phyloP scores from a whole-genome alignment of 192 early-diverging fungal genomes.

The Backusella australiensis region DNA sequence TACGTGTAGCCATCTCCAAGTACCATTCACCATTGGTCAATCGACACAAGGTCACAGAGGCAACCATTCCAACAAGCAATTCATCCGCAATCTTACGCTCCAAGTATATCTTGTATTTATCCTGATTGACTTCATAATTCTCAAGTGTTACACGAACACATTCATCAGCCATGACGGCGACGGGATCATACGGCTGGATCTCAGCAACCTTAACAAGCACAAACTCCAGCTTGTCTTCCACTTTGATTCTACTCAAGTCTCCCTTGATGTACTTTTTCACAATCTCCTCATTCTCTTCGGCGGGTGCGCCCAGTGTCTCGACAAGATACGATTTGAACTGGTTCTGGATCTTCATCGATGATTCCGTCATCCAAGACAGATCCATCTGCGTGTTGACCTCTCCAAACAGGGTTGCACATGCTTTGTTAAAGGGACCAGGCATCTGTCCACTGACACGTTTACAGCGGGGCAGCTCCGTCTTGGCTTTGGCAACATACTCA shows the following conservation, averaged over 20 bases:
- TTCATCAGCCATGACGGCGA: neutral
- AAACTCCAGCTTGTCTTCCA: neutral
- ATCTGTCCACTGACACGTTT: slow-evolving; percentile 37
- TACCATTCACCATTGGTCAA: slow-evolving; percentile 29
- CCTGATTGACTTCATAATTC: neutral
- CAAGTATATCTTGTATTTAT: slow-evolving; percentile 14
- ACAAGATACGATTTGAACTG: slow-evolving; percentile 9
- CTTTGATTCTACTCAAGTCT: neutral
- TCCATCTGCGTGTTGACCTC: slow-evolving; percentile 30
- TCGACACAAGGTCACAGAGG: slow-evolving; percentile 17
- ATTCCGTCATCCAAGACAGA: neutral
- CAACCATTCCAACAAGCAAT: slow-evolving; percentile 23
- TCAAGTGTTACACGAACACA: neutral
- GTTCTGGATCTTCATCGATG: neutral
- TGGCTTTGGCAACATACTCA: slow-evolving; percentile 38
- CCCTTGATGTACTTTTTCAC: neutral
- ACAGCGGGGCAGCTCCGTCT: slow-evolving; percentile 45
- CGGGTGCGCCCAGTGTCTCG: slow-evolving; percentile 13
- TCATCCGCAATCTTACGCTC: slow-evolving; percentile 25
- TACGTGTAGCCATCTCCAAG: slow-evolving; percentile 7
- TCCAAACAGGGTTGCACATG: slow-evolving; percentile 44
- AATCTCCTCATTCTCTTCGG: neutral
- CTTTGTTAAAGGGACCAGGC: slow-evolving; percentile 52
- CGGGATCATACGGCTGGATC: neutral
- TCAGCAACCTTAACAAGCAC: slow-evolving; percentile 4